These are phyloP conservation scores for Exophiala sp. DNA, from an alignment of 2,329 filamentous ascomycete genomes.

Conservation along the genomic window DNA sequence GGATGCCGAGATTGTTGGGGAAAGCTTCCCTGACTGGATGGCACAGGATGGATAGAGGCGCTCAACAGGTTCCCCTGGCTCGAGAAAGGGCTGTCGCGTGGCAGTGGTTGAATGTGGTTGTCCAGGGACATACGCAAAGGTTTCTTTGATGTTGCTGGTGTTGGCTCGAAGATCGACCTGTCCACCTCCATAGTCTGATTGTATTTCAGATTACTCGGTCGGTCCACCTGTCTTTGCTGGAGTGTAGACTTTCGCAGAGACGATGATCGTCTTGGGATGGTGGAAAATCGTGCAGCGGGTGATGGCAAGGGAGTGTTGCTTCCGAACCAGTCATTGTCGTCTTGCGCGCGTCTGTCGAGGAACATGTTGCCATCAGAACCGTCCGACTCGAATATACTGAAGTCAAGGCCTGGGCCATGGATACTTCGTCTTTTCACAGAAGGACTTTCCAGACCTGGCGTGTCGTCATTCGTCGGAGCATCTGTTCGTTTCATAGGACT, in stretches of 20 bases:
- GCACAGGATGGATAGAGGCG: conserved; percentile 53
- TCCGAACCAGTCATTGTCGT: conserved; percentile 31
- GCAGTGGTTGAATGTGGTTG: conserved; percentile 65
- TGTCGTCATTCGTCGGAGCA: conserved; percentile 77
- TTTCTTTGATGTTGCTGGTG: conserved; percentile 55
- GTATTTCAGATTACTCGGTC: conserved; percentile 43
- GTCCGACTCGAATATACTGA: conserved; percentile 69
- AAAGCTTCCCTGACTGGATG: conserved; percentile 33
- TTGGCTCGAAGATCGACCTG: conserved; percentile 39
- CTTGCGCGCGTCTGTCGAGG: conserved; percentile 30
- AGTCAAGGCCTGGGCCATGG: conserved; percentile 66
- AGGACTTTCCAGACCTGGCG: conserved; percentile 73
- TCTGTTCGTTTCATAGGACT: conserved; percentile 92
- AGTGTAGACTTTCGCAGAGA: conserved; percentile 83
- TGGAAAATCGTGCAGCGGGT: conserved; percentile 46
- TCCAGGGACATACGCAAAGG: conserved; percentile 75
- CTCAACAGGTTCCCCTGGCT: conserved; percentile 51
- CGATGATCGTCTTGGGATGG: conserved; percentile 65
- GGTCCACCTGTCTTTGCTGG: conserved; percentile 74
- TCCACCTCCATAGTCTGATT: conserved; percentile 42
- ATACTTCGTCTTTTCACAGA: conserved; percentile 87
- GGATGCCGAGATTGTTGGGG: conserved; percentile 62
- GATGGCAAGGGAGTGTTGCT: conserved; percentile 27
- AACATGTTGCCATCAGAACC: conserved; percentile 30
- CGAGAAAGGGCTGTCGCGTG: conserved; percentile 64